Evolutionary conservation across 306 rosid species (phyloP), one percentile per base, ranked within the genome.

Genomic region (Castanea crenata): DNA sequence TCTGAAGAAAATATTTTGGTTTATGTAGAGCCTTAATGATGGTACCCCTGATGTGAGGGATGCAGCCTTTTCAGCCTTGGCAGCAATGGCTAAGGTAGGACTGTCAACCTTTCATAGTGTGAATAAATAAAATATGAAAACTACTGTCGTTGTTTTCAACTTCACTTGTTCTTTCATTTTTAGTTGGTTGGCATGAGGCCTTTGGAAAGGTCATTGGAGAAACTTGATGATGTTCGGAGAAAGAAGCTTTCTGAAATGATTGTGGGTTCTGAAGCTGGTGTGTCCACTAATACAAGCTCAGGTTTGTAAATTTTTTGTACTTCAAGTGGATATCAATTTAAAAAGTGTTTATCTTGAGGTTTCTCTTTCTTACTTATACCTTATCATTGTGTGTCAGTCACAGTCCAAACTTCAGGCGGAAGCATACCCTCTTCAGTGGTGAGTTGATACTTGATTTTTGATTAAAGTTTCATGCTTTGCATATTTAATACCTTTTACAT

Each of bases 171-270:
- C 78, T 65, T 80, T 69, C 34, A 83, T 49, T 57, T 83, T 54
- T 82, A 96, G 99, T 88, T 71, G 69, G 99, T 96, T 83, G 99
- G 99, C 86, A 96, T 96, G 98, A 88, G 97, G 76, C 99, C 99
- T 75, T 81, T 96, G 16, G 99, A 96, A 87, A 86, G 93, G 86
- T 93, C 96, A 5, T 63, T 96, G 69, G 99, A 96, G 88, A 96
- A 96, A 85, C 98, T 96, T 77, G 99, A 96, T 87, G 99, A 96
- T 75, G 97, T 96, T 55, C 89, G 97, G 82, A 93, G 91, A 84
- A 93, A 93, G 86, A 96, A 92, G 83, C 94, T 96, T 71, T 91
- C 99, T 34, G 99, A 96, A 87, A 91, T 93, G 98, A 96, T 96
- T 79, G 19, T 90, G 13, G 97, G 99, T 76, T 84, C 96, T 79